A percentile compares a stretch with the other conserved stretches of the same genome.
phyloP scores from a whole-genome alignment of 108 stramenopile species.

The Skeletonema grethae region DNA sequence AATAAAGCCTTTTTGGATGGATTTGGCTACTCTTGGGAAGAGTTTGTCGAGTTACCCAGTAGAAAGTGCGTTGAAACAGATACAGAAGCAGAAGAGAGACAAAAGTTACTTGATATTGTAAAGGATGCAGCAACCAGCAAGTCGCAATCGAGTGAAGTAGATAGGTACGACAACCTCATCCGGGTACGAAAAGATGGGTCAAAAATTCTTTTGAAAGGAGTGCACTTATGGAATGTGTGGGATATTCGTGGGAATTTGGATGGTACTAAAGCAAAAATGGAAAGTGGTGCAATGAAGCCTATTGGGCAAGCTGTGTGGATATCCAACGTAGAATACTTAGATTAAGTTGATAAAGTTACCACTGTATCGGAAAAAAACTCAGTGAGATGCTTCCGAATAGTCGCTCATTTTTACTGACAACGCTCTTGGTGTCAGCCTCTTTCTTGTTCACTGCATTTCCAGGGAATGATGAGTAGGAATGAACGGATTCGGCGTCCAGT shows the following conservation, averaged over 20 bases:
- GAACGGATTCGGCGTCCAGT: not conserved
- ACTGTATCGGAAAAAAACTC: not conserved
- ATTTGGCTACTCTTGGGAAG: conserved; percentile 47
- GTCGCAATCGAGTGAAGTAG: not conserved
- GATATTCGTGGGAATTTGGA: conserved; percentile 12
- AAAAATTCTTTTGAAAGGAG: conserved; percentile 39
- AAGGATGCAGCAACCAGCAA: conserved; percentile 1
- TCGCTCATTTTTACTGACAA: not conserved
- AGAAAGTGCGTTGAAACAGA: conserved; percentile 39
- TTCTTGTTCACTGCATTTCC: not conserved
- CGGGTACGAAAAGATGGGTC: conserved; percentile 40
- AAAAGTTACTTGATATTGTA: conserved; percentile 33
- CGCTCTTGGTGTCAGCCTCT: not conserved
- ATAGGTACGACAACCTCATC: conserved; percentile 31
- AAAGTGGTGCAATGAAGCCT: conserved; percentile 28
- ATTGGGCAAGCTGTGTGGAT: conserved; percentile 53
- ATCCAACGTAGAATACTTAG: conserved; percentile 31
- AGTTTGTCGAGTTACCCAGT: conserved; percentile 43
- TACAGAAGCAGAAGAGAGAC: conserved; percentile 35
- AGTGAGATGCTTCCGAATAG: not conserved
- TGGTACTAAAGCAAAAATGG: conserved; percentile 4
- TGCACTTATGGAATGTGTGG: conserved; percentile 43
- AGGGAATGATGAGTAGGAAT: not conserved
- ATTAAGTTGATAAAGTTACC: not conserved
- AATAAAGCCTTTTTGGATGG: conserved; percentile 39